Evolutionary conservation across 2,329 filamentous ascomycete species (phyloP), one percentile per base, ranked within the genome.

Genomic region (Cladobotryum protrusum): DNA sequence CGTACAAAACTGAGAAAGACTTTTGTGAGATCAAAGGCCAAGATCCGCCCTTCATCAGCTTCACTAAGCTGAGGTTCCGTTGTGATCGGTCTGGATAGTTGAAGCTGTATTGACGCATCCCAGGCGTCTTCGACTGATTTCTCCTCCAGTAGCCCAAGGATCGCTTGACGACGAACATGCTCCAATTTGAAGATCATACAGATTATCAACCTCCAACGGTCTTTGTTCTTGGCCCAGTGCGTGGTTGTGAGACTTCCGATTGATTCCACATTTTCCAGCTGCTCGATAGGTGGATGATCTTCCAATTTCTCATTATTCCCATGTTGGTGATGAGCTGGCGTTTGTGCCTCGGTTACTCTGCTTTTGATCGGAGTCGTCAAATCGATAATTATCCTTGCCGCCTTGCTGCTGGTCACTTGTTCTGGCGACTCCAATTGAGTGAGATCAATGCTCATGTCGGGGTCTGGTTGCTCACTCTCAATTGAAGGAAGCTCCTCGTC

Each of bases 1-100:
- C 55, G 59, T 5, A 60, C 46, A 43, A 63, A 67, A 43, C 59
- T 61, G 7, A 66, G 47, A 40, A 66, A 70, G 8, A 66, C 33
- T 14, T 61, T 58, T 7, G 59, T 58, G 5, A 66, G 12, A 42
- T 70, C 65, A 36, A 68, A 66, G 1, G 59, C 55, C 33, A 57
- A 43, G 4, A 57, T 56, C 15, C 6, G 32, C 54, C 47, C 13
- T 43, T 42, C 9, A 59, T 29, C 1, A 60, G 61, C 2, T 55
- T 35, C 15, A 15, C 20, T 34, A 55, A 47, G 33, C 5, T 52
- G 35, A 3, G 43, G 37, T 18, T 37, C 47, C 11, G 45, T 17
- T 2, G 24, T 39, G 15, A 43, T 18, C 8, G 47, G 47, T 14
- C 19, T 42, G 9, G 14, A 18, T 12, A 40, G n/a, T 4, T 50